Evolutionary conservation across 73 alveolate species (phyloP), one percentile per base, ranked within the genome.

Genomic region (Paramecium biaurelia): DNA sequence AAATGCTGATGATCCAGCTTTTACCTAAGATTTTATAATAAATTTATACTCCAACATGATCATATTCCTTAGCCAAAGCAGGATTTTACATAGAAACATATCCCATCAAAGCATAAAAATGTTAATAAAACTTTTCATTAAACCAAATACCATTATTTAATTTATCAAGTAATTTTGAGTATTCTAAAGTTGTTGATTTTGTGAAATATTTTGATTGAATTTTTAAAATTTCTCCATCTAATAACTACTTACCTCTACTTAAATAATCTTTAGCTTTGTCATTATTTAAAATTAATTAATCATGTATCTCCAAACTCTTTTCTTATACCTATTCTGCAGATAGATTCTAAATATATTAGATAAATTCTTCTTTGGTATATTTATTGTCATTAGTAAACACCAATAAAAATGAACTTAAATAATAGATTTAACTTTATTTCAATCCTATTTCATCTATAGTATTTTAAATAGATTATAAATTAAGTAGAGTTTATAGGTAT

Each of bases 121-220:
- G 9, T 24, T 5, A 24, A 45, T 41, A 43, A 8, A 79, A 79
- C 14, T 79, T n/a, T 5, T 79, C 74, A 79, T 79, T 43, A 24
- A 79, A 79, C 47, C 11, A 41, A 7, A 41, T 3, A n/a, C 76
- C 74, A 24, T 21, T 41, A 79, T 79, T 79, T n/a, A 79, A 24
- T 42, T 79, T 42, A 79, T 79, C 37, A 26, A 79, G 24, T 45
- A 45, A 20, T 30, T 43, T 21, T 7, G 90, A 21, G 15, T 79
- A 79, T 79, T 38, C 47, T 38, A n/a, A 21, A n/a, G 90, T 79
- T 24, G 90, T 43, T 21, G 90, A 79, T 15, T 38, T n/a, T 38
- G 90, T 79, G 11, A 79, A 26, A 79, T 43, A 79, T 23, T 79
- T 42, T 38, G 45, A n/a, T 23, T 41, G 32, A 43, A 79, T 24